Evolutionary conservation across 1,139 yeast genomes (phyloP), one percentile per base, ranked within the genome.

Genomic region (Magnusiomyces ingens): DNA sequence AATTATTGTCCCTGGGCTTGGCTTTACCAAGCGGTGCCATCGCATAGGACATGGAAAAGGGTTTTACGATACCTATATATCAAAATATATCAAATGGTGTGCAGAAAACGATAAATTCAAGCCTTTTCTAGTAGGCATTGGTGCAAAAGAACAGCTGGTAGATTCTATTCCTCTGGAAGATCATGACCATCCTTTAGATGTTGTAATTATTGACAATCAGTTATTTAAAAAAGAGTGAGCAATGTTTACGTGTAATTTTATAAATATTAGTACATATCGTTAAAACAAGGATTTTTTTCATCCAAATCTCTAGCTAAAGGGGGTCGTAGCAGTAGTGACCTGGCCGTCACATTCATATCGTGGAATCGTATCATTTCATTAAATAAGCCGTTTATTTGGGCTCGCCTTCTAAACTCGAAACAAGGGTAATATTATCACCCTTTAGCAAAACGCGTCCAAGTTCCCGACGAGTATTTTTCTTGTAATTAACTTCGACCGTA

Each of bases 41-140:
- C 69, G 99, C 55, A 67, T 93, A 52, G 99, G 98, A 0, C 96
- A 90, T 66, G 99, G 99, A 0, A 94, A 84, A 11, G 99, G 97
- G 0, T 90, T 79, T 67, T 93, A 93, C 67, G 98, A 93, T 67
- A 88, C 84, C 60, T 91, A 80, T 65, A 74, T 89, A 42, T 70
- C 73, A 41, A 71, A 82, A 46, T 82, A 82, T 62, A 51, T 62
- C n/a, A 61, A 67, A 36, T 68, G 66, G 59, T 67, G 70, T 55
- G 61, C 56, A 8, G 50, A 46, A 5, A 26, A 57, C 15, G 53
- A 52, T 6, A 29, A 37, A 8, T 48, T 52, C 10, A 53, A 56
- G 5, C 69, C 71, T 13, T 47, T 44, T 12, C 56, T 84, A 41
- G 66, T 87, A 1, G 96, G 93, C 0, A 68, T 90, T 5, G 95